Base-by-base conservation (phyloP, 1,139 yeast species). In the Lodderomyces pseudojiufengensis region DNA sequence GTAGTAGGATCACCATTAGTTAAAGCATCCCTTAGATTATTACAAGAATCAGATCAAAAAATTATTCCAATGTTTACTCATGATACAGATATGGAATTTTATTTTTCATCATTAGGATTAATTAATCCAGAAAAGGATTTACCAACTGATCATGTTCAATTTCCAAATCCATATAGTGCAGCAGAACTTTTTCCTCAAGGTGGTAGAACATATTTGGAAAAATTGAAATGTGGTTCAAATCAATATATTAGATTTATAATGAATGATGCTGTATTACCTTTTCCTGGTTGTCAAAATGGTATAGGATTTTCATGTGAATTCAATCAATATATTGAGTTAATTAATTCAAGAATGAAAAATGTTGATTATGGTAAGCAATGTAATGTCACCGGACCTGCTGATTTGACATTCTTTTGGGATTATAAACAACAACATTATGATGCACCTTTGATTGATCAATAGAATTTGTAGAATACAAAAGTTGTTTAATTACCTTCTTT, bases 271-370 rank as follows among this genome's bases (percentile, higher is more conserved):
- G 80, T 78, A 2, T 54, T 70, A 21, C 83, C 84, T 1, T 53
- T 76, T 29, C 66, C 70, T 9, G 54, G 53, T 20, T 79, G 84
- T 54, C 59, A 61, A 34, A 45, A 51, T 30, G 83, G 83, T 3
- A 80, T 82, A 0, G 80, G 80, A 0, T 78, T 73, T 51, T 69
- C 80, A 6, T 77, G 84, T 58, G 57, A 65, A 31, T 51, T 76
- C 30, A 52, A 59, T 3, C 66, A 68, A 29, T 80, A 60, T 44
- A 55, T 55, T 37, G 41, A 48, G 1, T 58, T 63, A 35, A 57
- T 69, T 20, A 52, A 57, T 11, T 44, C 49, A 9, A 63, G 68
- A 48, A 47, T 68, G 35, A 51, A 50, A 5, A 61, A 52, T n/a
- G 49, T 52, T 29, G 48, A 57, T 36, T 60, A 57, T 43, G 45